These are phyloP conservation scores for Apiosordaria backusii DNA, from an alignment of 495 filamentous ascomycete species.

Conservation along the genomic window DNA sequence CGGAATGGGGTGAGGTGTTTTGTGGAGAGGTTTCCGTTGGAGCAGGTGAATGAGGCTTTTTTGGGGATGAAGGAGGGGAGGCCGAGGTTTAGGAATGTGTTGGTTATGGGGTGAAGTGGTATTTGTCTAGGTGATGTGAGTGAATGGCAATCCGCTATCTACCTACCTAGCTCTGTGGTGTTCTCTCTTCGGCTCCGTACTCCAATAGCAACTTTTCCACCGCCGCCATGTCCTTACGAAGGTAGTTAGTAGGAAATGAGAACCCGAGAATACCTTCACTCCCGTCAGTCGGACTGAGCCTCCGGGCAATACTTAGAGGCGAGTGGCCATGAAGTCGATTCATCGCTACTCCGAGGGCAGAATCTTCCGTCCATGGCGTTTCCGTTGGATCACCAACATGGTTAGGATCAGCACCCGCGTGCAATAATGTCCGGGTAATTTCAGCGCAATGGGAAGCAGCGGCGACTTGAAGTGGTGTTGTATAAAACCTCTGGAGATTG, in stretches of 20 bases:
- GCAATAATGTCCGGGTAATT: no score
- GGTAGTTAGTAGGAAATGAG: no score
- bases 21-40: slow-evolving; percentile 58
- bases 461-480: no score
- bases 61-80: slow-evolving; percentile 44
- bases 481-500: no score
- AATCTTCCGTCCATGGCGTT: not conserved
- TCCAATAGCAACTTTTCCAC: not conserved
- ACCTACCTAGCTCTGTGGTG: no score
- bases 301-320: not conserved
- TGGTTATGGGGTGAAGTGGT: slow-evolving; percentile 41
- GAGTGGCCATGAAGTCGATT: not conserved
- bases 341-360: not conserved
- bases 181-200: not conserved
- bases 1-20: slow-evolving; percentile 56
- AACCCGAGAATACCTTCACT: no score
- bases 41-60: slow-evolving; percentile 50
- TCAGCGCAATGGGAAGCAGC: no score
- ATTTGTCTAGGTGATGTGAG: not conserved
- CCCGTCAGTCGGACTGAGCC: not conserved
- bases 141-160: no score
- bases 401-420: no score
- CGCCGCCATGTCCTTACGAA: not conserved
- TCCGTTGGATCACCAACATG: not conserved
- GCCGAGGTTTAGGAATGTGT: slow-evolving; percentile 50